Evolutionary conservation across 2,329 filamentous ascomycete species (phyloP).

Genomic region (Fusarium udum): DNA sequence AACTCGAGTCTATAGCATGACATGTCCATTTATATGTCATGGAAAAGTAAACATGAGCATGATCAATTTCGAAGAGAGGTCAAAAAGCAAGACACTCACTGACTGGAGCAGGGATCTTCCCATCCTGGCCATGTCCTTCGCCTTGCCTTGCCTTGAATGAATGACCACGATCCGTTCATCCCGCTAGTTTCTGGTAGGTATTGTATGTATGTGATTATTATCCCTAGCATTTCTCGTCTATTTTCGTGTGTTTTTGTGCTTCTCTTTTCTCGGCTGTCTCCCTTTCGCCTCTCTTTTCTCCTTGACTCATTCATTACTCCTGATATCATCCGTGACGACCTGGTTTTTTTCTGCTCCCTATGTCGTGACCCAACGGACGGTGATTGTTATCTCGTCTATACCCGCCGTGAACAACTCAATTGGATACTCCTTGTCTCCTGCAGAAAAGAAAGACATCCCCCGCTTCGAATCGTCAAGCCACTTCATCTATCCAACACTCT

Average conservation of each 20-base stretch:
- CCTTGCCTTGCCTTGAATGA: conserved; percentile 8
- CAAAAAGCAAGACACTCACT: conserved; percentile 2
- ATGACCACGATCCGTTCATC: conserved; percentile 29
- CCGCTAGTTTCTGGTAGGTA: conserved; percentile 20
- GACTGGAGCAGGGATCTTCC: conserved; percentile 12
- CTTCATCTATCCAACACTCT: conserved; percentile 19
- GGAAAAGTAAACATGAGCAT: conserved; percentile 2
- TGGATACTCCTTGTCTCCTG: conserved; percentile 1
- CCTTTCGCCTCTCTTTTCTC: conserved; percentile 8
- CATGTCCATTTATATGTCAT: background rate
- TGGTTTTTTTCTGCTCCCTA: background rate
- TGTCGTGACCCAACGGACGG: background rate
- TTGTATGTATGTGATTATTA: background rate
- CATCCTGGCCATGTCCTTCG: conserved; percentile 9
- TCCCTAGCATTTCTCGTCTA: conserved; percentile 25
- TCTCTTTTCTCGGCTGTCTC: conserved; percentile 13
- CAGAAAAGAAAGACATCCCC: conserved; percentile 14
- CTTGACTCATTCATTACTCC: conserved; percentile 19
- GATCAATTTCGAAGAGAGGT: background rate
- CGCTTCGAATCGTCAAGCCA: conserved; percentile 13
- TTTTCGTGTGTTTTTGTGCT: conserved; percentile 17
- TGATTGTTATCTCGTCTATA: conserved; percentile 11
- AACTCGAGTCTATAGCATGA: conserved; percentile 12
- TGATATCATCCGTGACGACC: conserved; percentile 16
- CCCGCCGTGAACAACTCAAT: background rate